Conservation (phyloP, 495 filamentous ascomycete genomes). For the Tetracladium marchalianum region DNA sequence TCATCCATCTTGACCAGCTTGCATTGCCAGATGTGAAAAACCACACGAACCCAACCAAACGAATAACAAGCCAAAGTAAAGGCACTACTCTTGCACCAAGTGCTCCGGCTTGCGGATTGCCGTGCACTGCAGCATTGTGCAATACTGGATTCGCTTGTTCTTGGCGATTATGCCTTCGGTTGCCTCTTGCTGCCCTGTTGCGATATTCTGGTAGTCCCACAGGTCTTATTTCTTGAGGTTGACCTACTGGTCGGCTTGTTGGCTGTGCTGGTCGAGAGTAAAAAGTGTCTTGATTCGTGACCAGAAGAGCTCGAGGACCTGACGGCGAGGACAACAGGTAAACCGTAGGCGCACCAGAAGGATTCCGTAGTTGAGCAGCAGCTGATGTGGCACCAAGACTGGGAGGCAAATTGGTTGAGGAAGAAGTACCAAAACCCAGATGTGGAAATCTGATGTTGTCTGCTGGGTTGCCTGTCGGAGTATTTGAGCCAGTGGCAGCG, state of each 20-base stretch:
- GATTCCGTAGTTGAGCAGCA: neutral
- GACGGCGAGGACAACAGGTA: conserved; percentile 53
- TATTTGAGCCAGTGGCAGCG: too few relatives aligned
- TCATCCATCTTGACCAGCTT: conserved; percentile 56
- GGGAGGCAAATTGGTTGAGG: neutral
- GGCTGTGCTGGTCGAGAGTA: conserved; percentile 25
- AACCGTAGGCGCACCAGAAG: conserved; percentile 32
- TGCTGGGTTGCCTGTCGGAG: neutral
- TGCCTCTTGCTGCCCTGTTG: conserved; percentile 11
- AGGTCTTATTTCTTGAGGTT: neutral
- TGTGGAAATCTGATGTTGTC: neutral
- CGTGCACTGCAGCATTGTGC: conserved; percentile 8
- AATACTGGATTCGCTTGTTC: conserved; percentile 1
- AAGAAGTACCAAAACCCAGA: too few relatives aligned
- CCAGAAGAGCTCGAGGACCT: conserved; percentile 48
- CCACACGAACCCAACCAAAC: conserved; percentile 68
- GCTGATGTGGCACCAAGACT: conserved; percentile 6
- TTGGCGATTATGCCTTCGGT: conserved; percentile 18
- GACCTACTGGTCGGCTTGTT: neutral
- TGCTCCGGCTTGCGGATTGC: conserved; percentile 18
- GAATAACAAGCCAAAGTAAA: conserved; percentile 68
- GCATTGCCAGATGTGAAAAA: conserved; percentile 66
- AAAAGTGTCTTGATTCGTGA: conserved; percentile 37
- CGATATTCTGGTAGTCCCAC: conserved; percentile 12
- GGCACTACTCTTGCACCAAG: conserved; percentile 40